A percentile compares a stretch with the other conserved stretches of the same genome.
phyloP scores from a whole-genome alignment of 768 basidiomycete genomes.

The Kondoa malvinella region DNA sequence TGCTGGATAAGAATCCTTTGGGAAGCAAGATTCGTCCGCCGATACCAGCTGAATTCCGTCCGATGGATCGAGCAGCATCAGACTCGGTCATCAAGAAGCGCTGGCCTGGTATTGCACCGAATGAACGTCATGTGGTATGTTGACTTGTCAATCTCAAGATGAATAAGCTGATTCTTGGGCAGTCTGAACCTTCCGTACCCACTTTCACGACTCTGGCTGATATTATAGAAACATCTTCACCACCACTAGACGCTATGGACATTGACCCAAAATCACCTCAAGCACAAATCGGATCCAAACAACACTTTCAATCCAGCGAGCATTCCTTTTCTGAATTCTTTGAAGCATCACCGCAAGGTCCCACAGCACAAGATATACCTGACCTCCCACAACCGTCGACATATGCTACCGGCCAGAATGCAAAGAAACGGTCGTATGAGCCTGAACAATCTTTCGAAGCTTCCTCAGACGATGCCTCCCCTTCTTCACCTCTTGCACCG shows the following conservation, averaged over 20 bases:
- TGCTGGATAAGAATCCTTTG: neutral
- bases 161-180: neutral
- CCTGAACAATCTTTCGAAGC: constrained; percentile 2
- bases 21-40: neutral
- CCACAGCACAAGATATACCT: neutral
- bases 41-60: neutral
- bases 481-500: constrained; percentile 5
- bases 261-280: constrained; percentile 8
- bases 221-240: neutral
- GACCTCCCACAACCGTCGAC: neutral
- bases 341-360: neutral
- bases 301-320: neutral
- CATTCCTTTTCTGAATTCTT: neutral
- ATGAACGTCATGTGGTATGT: neutral
- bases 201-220: constrained; percentile 1
- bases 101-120: neutral
- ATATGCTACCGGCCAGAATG: neutral
- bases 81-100: neutral
- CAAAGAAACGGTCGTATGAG: constrained; percentile 6
- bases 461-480: neutral
- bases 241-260: neutral
- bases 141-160: neutral
- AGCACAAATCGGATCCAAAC: neutral
- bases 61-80: neutral
- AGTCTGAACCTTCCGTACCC: neutral